A percentile compares a stretch with the other conserved stretches of the same genome.
phyloP scores from a whole-genome alignment of 306 rosid species.

The Comarum palustre region DNA sequence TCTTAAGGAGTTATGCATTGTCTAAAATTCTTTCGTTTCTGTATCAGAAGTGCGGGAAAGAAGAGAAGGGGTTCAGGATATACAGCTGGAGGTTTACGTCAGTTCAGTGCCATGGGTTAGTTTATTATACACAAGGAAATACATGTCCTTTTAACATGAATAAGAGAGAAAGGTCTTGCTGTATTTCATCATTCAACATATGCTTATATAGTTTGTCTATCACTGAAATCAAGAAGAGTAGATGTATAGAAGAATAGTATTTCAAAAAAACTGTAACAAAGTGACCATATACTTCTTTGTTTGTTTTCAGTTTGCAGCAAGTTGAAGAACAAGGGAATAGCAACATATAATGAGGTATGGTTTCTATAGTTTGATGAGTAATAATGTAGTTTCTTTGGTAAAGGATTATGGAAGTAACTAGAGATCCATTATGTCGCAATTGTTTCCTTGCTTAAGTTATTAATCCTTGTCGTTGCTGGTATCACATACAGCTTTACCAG shows the following conservation, averaged over 20 bases:
- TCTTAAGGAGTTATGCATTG: background rate
- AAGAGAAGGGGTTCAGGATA: constrained; percentile 25
- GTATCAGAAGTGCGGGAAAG: constrained; percentile 19
- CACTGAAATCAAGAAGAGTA: background rate
- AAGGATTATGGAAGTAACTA: background rate
- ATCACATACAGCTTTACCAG: background rate
- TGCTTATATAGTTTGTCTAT: background rate
- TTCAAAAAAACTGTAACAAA: background rate
- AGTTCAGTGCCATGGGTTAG: constrained; percentile 31
- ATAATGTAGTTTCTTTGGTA: background rate
- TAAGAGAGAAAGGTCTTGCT: background rate
- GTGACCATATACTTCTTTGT: background rate
- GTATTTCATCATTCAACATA: background rate
- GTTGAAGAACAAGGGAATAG: constrained; percentile 33
- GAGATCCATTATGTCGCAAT: background rate
- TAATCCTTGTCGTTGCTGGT: background rate
- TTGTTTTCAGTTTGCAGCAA: constrained; percentile 28
- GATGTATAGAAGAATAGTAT: background rate
- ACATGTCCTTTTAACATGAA: background rate
- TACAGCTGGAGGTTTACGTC: constrained; percentile 28
- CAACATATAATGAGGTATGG: constrained; percentile 32
- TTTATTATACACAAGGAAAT: background rate
- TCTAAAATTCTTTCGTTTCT: constrained; percentile 5
- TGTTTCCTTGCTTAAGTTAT: background rate
- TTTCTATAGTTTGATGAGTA: background rate